phyloP scores from a whole-genome alignment of 2,329 filamentous ascomycete species.

The Magnaporthiopsis rhizophila region DNA sequence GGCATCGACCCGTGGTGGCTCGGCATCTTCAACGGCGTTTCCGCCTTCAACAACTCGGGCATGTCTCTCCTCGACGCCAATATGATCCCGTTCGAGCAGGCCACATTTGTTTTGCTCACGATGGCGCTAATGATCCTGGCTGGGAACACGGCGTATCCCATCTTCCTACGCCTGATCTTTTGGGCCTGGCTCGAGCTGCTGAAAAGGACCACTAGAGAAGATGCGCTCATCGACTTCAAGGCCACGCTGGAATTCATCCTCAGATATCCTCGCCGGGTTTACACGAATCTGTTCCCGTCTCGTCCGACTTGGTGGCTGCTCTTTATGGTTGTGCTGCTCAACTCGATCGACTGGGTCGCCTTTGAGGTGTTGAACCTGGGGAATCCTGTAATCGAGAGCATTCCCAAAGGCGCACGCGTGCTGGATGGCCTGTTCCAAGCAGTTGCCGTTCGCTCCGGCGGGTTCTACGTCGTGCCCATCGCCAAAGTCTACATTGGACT shows the following conservation, averaged over 20 bases:
- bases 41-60: constrained; percentile 65
- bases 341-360: constrained; percentile 55
- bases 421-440: constrained; percentile 61
- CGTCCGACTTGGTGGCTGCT: constrained; percentile 59
- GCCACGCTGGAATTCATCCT: constrained; percentile 46
- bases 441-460: constrained; percentile 54
- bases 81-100: constrained; percentile 51
- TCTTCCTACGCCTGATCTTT: constrained; percentile 52
- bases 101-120: constrained; percentile 40
- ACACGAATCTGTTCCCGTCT: constrained; percentile 56
- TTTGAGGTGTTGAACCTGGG: constrained; percentile 60
- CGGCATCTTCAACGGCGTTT: constrained; percentile 59
- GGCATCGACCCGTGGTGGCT: constrained; percentile 60
- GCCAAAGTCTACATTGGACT: constrained; percentile 47
- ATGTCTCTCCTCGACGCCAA: constrained; percentile 61
- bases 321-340: constrained; percentile 51
- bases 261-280: constrained; percentile 48
- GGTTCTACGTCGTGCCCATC: constrained; percentile 58
- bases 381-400: constrained; percentile 44
- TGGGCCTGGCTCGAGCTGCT: constrained; percentile 41
- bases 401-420: constrained; percentile 45
- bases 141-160: constrained; percentile 58
- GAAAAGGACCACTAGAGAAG: constrained; percentile 27
- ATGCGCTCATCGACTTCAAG: constrained; percentile 32
- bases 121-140: constrained; percentile 54